Evolutionary conservation across 495 filamentous ascomycete species (phyloP).

Genomic region (Xylaria palmicola): DNA sequence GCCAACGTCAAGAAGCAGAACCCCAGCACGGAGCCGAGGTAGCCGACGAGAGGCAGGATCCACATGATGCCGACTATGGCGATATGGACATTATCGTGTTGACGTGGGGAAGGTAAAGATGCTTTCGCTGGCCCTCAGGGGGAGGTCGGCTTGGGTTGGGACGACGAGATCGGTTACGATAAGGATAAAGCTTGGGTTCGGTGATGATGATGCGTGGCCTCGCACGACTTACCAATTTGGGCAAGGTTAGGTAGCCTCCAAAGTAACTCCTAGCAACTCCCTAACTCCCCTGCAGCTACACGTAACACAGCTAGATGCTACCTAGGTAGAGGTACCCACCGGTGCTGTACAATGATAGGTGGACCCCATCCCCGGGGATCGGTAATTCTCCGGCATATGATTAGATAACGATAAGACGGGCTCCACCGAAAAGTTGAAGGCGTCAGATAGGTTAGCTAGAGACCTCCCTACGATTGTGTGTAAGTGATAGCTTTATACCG

Average conservation of each 20-base stretch:
- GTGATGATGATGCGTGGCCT: constrained; percentile 6
- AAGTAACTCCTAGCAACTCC: neutral
- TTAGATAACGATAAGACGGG: constrained; percentile 26
- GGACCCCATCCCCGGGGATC: neutral
- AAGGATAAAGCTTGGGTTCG: too few species aligned
- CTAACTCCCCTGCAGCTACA: neutral
- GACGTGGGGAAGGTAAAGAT: neutral
- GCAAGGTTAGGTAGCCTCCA: too few species aligned
- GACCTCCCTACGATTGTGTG: neutral
- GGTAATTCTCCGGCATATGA: constrained; percentile 12
- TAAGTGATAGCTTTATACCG: neutral
- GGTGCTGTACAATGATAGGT: neutral
- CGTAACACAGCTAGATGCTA: too few species aligned
- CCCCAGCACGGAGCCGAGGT: constrained; percentile 80
- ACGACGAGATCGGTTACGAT: too few species aligned
- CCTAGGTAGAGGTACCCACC: too few species aligned
- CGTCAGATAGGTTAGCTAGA: neutral
- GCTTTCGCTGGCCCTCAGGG: neutral
- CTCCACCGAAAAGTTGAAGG: constrained; percentile 17
- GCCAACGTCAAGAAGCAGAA: constrained; percentile 92
- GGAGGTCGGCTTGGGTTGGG: neutral
- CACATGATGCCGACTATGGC: constrained; percentile 61
- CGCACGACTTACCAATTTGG: too few species aligned
- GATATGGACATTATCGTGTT: constrained; percentile 9
- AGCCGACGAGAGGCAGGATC: constrained; percentile 87